A percentile compares a stretch with the other conserved stretches of the same genome.
Conservation (phyloP, 2,329 filamentous ascomycete genomes). For the Plectosphaerella cucumerina region DNA sequence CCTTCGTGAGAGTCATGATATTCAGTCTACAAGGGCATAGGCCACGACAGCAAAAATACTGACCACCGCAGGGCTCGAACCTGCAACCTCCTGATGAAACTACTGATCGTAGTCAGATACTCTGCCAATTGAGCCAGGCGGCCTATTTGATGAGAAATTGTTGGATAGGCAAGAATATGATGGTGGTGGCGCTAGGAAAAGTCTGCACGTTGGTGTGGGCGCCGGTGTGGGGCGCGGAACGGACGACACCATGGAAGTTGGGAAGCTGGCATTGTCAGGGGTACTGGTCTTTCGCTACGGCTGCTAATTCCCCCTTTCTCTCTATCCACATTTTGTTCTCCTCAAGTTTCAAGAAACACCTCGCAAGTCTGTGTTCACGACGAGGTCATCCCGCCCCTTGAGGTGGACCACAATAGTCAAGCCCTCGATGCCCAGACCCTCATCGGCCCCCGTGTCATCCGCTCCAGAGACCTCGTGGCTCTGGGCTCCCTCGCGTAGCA, state of each 20-base stretch:
- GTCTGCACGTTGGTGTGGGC: no score
- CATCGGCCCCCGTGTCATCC: slow-evolving; percentile 16
- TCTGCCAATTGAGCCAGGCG: slow-evolving; percentile 33
- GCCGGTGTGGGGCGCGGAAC: no score
- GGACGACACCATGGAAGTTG: no score
- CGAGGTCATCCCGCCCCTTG: slow-evolving; percentile 43
- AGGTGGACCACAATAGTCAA: slow-evolving; percentile 48
- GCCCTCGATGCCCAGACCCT: slow-evolving; percentile 39
- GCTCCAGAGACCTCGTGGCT: slow-evolving; percentile 10
- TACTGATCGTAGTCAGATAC: slow-evolving; percentile 35
- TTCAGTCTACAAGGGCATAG: no score
- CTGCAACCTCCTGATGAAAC: slow-evolving; percentile 17
- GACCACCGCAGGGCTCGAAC: slow-evolving; percentile 19
- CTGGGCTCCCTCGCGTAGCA: slow-evolving; percentile 11
- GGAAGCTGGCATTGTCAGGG: no score
- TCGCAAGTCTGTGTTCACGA: slow-evolving; percentile 45
- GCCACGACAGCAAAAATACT: not conserved
- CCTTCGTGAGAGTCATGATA: no score
- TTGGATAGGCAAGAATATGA: no score
- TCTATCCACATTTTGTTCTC: slow-evolving; percentile 2
- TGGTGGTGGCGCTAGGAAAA: no score
- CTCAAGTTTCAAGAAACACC: not conserved
- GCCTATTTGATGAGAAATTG: not conserved
- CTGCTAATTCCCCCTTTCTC: not conserved
- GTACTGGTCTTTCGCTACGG: no score